Conservation (phyloP, 345 rosid genomes). For the Eucalyptus curtisii region DNA sequence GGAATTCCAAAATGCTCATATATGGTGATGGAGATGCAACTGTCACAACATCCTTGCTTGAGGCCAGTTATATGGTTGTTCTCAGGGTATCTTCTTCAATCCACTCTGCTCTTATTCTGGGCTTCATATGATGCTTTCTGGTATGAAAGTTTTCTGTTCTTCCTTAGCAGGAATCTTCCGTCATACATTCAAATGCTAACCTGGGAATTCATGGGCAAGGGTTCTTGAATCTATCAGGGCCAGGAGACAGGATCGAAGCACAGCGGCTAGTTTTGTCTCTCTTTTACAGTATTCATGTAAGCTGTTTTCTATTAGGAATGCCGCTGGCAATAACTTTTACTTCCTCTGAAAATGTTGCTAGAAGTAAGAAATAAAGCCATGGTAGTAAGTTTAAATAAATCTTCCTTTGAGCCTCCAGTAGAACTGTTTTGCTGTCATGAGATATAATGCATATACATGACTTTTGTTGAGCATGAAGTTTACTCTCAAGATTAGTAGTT, state of each 20-base stretch:
- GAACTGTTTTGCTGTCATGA: background rate
- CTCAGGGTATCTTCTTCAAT: slow-evolving; percentile 49
- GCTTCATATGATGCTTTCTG: background rate
- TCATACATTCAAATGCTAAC: slow-evolving; percentile 90
- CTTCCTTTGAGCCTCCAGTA: background rate
- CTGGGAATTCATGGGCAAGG: slow-evolving; percentile 99
- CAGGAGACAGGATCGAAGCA: slow-evolving; percentile 87
- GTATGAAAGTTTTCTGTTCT: background rate
- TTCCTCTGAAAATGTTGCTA: background rate
- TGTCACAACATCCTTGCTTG: slow-evolving; percentile 82
- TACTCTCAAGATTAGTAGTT: background rate
- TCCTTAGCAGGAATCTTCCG: slow-evolving; percentile 66
- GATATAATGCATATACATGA: background rate
- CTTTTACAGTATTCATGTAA: slow-evolving; percentile 89
- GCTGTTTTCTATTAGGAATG: background rate
- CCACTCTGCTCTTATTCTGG: background rate
- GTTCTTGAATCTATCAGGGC: slow-evolving; percentile 82
- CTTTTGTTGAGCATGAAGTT: background rate
- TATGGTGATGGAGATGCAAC: slow-evolving; percentile 81
- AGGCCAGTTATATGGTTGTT: slow-evolving; percentile 84
- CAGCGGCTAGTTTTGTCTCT: slow-evolving; percentile 89
- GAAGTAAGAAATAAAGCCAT: background rate
- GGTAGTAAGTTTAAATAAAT: background rate
- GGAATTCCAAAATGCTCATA: slow-evolving; percentile 85
- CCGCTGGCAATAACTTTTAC: background rate